Evolutionary conservation across 177 flowering plant genomes (phyloP).

Genomic region (Tripterygium wilfordii): DNA sequence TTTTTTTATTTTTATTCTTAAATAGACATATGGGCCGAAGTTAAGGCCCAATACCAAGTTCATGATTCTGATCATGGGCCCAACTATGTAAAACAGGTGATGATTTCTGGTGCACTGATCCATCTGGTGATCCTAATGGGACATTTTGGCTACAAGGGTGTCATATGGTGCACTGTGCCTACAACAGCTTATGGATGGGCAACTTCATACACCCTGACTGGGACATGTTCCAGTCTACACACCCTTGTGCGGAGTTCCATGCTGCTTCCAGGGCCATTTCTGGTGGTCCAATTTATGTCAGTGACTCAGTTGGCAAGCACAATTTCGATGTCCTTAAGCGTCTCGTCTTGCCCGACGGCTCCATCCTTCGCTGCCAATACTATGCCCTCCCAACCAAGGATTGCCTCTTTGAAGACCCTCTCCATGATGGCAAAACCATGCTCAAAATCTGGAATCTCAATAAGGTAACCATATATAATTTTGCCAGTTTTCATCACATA

Average conservation of each 20-base stretch:
- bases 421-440: slow-evolving; percentile 49
- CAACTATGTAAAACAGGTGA: slow-evolving; percentile 33
- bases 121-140: slow-evolving; percentile 65
- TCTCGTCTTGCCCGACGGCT: slow-evolving; percentile 43
- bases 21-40: no score
- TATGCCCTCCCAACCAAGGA: slow-evolving; percentile 46
- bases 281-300: slow-evolving; percentile 49
- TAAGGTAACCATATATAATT: slow-evolving; percentile 39
- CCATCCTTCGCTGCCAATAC: slow-evolving; percentile 37
- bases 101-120: slow-evolving; percentile 75
- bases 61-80: no score
- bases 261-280: slow-evolving; percentile 54
- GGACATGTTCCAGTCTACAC: slow-evolving; percentile 80
- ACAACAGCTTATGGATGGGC: slow-evolving; percentile 81
- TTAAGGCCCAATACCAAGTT: no score
- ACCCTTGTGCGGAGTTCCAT: slow-evolving; percentile 50
- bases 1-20: not conserved
- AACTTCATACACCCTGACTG: slow-evolving; percentile 74
- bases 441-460: slow-evolving; percentile 60
- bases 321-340: slow-evolving; percentile 33
- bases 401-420: slow-evolving; percentile 46
- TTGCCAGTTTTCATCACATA: no score
- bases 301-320: slow-evolving; percentile 43
- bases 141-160: slow-evolving; percentile 75
- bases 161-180: slow-evolving; percentile 79